A percentile compares a stretch with the other conserved stretches of the same genome.
phyloP scores from a whole-genome alignment of 225 moss, liverwort and hornwort species.

The Bryum argenteum region DNA sequence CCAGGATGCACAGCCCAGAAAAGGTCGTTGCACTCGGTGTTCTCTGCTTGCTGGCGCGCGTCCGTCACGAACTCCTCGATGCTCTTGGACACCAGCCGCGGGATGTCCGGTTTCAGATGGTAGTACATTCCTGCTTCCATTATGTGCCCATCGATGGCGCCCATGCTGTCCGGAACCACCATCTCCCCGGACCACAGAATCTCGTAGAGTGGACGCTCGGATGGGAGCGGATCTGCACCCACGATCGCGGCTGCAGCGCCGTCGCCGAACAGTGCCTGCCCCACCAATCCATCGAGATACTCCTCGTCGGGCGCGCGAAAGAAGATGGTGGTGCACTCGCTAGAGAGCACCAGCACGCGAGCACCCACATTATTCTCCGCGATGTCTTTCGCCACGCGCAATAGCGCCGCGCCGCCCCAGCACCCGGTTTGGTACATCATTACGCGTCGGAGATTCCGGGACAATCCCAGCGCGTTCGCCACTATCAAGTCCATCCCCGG shows the following conservation, averaged over 20 bases:
- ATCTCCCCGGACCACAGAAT: conserved; percentile 49
- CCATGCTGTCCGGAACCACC: conserved; percentile 36
- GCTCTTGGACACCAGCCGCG: conserved; percentile 43
- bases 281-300: conserved; percentile 46
- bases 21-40: conserved; percentile 41
- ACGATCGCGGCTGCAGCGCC: conserved; percentile 47
- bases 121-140: conserved; percentile 66
- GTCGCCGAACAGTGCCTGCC: conserved; percentile 42
- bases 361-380: conserved; percentile 51
- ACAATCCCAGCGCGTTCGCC: conserved; percentile 38
- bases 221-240: conserved; percentile 28
- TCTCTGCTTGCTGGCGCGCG: conserved; percentile 39
- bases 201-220: conserved; percentile 31
- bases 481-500: conserved; percentile 55
- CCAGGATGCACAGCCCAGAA: conserved; percentile 46
- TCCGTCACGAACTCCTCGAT: conserved; percentile 43
- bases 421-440: conserved; percentile 74
- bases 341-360: conserved; percentile 42
- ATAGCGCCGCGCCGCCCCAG: conserved; percentile 54
- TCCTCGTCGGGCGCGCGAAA: conserved; percentile 45
- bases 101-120: conserved; percentile 40
- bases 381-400: conserved; percentile 74
- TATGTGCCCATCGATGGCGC: conserved; percentile 57
- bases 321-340: conserved; percentile 41
- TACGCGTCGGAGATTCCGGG: conserved; percentile 41